Conservation (phyloP, 768 basidiomycete genomes). For the Hypholoma sublateritium region DNA sequence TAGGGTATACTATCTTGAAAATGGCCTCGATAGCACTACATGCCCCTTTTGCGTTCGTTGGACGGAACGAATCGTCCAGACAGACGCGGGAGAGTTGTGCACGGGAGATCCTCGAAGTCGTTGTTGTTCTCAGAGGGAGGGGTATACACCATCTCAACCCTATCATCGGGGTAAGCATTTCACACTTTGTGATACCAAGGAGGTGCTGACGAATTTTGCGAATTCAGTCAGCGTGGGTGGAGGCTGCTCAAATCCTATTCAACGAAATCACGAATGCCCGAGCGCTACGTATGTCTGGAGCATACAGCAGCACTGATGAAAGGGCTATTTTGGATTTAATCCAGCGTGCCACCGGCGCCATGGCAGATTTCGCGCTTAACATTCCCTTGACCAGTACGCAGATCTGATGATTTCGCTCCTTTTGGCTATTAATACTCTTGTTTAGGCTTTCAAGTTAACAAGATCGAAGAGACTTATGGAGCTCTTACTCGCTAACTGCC, state of each 20-base stretch:
- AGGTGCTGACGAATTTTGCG: not conserved
- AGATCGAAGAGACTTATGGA: slow-evolving; percentile 18
- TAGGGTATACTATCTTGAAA: slow-evolving; percentile 35
- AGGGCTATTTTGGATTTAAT: slow-evolving; percentile 13
- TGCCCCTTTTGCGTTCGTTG: slow-evolving; percentile 22
- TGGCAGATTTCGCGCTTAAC: slow-evolving; percentile 19
- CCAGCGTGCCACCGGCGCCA: slow-evolving; percentile 16
- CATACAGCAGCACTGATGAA: slow-evolving; percentile 14
- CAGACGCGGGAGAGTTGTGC: slow-evolving; percentile 22
- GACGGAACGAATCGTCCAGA: slow-evolving; percentile 19
- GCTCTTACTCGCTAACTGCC: not conserved
- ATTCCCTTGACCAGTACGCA: slow-evolving; percentile 20
- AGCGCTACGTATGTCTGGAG: slow-evolving; percentile 12
- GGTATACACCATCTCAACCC: slow-evolving; percentile 25
- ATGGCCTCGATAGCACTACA: slow-evolving; percentile 37
- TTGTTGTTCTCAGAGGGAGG: slow-evolving; percentile 15
- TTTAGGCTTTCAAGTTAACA: slow-evolving; percentile 20
- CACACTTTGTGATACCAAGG: not conserved
- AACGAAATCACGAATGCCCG: slow-evolving; percentile 20
- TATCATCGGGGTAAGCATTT: slow-evolving; percentile 27
- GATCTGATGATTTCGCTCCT: not conserved
- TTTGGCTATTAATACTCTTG: not conserved
- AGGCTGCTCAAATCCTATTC: slow-evolving; percentile 23
- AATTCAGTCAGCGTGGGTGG: slow-evolving; percentile 22
- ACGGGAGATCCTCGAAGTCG: slow-evolving; percentile 17